These are phyloP conservation scores for Pseudogymnoascus sp. DNA, from an alignment of 2,329 filamentous ascomycete genomes.

Conservation along the genomic window DNA sequence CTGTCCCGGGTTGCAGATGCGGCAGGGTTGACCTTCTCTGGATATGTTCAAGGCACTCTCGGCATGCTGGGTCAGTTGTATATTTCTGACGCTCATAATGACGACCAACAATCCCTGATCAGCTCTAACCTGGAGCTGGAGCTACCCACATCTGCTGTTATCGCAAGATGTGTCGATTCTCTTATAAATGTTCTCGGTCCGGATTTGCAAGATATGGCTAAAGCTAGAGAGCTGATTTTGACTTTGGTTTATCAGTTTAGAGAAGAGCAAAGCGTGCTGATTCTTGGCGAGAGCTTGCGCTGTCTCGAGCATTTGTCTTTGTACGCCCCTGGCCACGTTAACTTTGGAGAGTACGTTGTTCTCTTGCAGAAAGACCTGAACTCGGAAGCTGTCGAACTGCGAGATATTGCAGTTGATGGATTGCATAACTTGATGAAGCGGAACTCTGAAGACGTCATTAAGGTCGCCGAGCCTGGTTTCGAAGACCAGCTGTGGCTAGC, in stretches of 20 bases:
- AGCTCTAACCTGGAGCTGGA: conserved; percentile 89
- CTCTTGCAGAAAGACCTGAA: conserved; percentile 71
- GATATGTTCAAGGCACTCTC: conserved; percentile 81
- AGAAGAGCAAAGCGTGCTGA: conserved; percentile 60
- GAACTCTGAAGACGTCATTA: conserved; percentile 74
- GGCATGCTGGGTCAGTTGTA: conserved; percentile 94
- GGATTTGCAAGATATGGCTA: conserved; percentile 85
- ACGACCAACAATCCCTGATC: conserved; percentile 69
- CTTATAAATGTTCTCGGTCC: conserved; percentile 93
- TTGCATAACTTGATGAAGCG: conserved; percentile 93
- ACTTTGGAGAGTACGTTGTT: conserved; percentile 76
- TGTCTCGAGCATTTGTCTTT: conserved; percentile 88
- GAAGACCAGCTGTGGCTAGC: conserved; percentile 90
- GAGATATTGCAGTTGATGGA: conserved; percentile 77
- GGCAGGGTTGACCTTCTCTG: conserved; percentile 83
- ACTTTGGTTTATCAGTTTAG: conserved; percentile 79
- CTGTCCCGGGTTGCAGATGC: conserved; percentile 82
- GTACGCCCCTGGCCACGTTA: conserved; percentile 82
- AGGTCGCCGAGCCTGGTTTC: conserved; percentile 66
- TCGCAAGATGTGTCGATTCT: conserved; percentile 87
- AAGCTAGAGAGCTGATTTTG: conserved; percentile 86
- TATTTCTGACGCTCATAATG: conserved; percentile 82
- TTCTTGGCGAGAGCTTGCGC: conserved; percentile 69
- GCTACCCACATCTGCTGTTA: conserved; percentile 70
- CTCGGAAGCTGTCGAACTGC: conserved; percentile 60